Evolutionary conservation across 2,329 filamentous ascomycete genomes (phyloP).

Genomic region (Scolecobasidium constrictum): DNA sequence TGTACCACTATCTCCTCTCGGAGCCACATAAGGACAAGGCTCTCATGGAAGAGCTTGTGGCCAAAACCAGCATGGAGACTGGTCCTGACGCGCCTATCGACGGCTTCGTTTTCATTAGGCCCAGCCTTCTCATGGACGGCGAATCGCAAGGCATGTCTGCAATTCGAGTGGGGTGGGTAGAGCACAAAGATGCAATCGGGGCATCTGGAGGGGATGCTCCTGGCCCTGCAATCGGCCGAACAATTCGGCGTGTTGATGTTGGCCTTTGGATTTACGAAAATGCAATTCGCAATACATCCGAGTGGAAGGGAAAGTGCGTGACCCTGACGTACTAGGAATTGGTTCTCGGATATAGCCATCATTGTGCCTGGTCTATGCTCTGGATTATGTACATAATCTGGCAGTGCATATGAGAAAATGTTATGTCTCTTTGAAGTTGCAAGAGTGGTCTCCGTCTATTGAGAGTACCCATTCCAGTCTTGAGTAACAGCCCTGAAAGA

Average conservation of each 20-base stretch:
- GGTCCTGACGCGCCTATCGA: constrained; percentile 15
- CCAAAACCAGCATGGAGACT: constrained; percentile 15
- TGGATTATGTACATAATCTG: too few species aligned
- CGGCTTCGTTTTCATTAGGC: constrained; percentile 24
- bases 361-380: too few species aligned
- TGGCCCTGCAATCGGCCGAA: constrained; percentile 26
- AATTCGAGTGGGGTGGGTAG: constrained; percentile 24
- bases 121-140: constrained; percentile 26
- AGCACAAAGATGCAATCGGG: constrained; percentile 10
- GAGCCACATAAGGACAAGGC: constrained; percentile 30
- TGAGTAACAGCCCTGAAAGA: too few species aligned
- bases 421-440: too few species aligned
- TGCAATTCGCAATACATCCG: constrained; percentile 16
- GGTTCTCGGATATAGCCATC: too few species aligned
- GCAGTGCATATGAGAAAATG: too few species aligned
- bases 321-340: constrained; percentile 22
- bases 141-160: constrained; percentile 16
- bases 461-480: too few species aligned
- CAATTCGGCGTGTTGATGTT: constrained; percentile 27
- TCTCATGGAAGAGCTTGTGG: constrained; percentile 22
- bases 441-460: too few species aligned
- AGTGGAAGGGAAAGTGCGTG: constrained; percentile 22
- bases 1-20: constrained; percentile 25
- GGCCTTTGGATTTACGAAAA: constrained; percentile 28
- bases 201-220: constrained; percentile 14